Evolutionary conservation across 805 yeast species (phyloP).

Genomic region (Kuraishia ogatae): DNA sequence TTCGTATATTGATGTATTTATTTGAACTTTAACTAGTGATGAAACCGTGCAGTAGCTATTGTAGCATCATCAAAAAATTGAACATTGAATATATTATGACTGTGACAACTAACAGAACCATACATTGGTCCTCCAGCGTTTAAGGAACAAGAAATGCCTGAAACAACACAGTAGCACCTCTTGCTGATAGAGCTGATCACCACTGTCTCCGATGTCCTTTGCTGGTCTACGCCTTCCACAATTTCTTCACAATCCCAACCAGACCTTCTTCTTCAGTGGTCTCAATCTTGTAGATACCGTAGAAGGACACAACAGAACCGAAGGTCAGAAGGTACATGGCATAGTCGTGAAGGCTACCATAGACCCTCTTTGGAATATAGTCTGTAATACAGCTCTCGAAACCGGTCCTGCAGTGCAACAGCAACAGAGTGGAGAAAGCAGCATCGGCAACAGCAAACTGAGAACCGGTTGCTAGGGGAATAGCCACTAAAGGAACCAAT

Average conservation of each 20-base stretch:
- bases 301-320: conserved; percentile 58
- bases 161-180: neutral
- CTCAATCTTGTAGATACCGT: conserved; percentile 63
- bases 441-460: conserved; percentile 28
- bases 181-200: neutral
- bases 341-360: conserved; percentile 51
- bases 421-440: conserved; percentile 28
- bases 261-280: conserved; percentile 59
- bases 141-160: too few species aligned
- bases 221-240: conserved; percentile 20
- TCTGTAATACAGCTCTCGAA: conserved; percentile 72
- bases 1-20: neutral
- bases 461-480: conserved; percentile 52
- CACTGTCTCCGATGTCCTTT: neutral
- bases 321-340: conserved; percentile 53
- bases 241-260: conserved; percentile 28
- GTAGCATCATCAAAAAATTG: neutral
- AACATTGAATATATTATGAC: neutral
- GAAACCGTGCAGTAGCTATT: neutral
- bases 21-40: neutral
- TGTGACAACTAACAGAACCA: neutral
- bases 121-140: neutral
- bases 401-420: conserved; percentile 64
- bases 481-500: conserved; percentile 52
- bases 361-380: conserved; percentile 69